Percentiles rank a stretch among this genome's conserved stretches.
phyloP scores from a whole-genome alignment of 1,284 basidiomycete genomes.

The Sphagnurus paluster region DNA sequence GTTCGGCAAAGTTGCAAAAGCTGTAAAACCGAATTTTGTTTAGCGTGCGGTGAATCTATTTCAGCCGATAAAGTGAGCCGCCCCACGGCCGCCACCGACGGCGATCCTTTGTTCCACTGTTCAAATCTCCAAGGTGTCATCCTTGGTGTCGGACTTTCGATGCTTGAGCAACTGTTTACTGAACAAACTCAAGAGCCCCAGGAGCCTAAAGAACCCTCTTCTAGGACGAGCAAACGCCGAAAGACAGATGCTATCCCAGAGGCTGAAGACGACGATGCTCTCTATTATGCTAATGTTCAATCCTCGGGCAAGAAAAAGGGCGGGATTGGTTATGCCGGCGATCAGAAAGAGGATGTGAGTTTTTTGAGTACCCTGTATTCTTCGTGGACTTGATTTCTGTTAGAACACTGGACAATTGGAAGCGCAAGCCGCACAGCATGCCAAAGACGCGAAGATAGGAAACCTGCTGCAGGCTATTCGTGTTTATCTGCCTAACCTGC shows the following conservation, averaged over 20 bases:
- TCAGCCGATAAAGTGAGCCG: slow-evolving; percentile 43
- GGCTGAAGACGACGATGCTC: slow-evolving; percentile 55
- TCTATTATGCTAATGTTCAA: slow-evolving; percentile 44
- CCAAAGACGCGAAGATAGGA: slow-evolving; percentile 72
- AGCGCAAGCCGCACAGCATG: slow-evolving; percentile 68
- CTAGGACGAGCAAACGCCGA: slow-evolving; percentile 50
- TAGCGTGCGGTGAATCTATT: slow-evolving; percentile 80
- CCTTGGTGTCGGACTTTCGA: slow-evolving; percentile 80
- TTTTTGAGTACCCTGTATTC: not conserved
- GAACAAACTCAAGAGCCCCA: slow-evolving; percentile 51
- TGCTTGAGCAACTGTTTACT: slow-evolving; percentile 70
- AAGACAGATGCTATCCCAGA: slow-evolving; percentile 39
- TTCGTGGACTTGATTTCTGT: slow-evolving; percentile 6
- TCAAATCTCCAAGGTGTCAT: slow-evolving; percentile 84
- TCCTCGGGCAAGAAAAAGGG: slow-evolving; percentile 64
- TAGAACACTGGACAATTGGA: slow-evolving; percentile 79
- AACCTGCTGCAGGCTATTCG: slow-evolving; percentile 68
- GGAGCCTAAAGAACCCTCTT: slow-evolving; percentile 36
- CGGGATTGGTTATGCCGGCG: slow-evolving; percentile 85
- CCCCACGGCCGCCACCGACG: slow-evolving; percentile 38
- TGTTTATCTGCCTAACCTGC: slow-evolving; percentile 76
- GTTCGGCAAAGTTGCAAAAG: slow-evolving; percentile 61
- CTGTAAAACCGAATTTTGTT: slow-evolving; percentile 72
- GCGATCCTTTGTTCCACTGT: slow-evolving; percentile 80
- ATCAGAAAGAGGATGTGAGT: slow-evolving; percentile 78